phyloP scores from a whole-genome alignment of 306 rosid genomes.

The Sophora flavescens region DNA sequence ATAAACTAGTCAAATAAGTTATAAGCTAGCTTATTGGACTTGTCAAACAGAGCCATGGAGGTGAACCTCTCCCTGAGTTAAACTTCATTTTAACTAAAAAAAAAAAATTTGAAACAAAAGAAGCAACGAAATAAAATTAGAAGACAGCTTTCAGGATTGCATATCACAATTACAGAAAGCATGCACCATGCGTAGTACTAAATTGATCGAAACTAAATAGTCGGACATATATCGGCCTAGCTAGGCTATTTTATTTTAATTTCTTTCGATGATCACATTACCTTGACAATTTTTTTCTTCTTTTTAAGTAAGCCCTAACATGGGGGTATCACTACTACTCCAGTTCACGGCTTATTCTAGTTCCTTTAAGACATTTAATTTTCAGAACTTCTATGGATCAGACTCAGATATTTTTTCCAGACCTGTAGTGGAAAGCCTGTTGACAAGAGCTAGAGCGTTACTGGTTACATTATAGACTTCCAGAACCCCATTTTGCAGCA shows the following conservation, averaged over 20 bases:
- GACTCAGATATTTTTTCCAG: constrained; percentile 37
- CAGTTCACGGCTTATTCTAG: background rate
- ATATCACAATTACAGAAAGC: background rate
- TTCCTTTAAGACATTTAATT: background rate
- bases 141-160: constrained; percentile 1
- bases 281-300: background rate
- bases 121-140: background rate
- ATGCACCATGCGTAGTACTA: background rate
- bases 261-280: constrained; percentile 14
- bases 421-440: constrained; percentile 65
- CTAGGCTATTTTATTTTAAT: constrained; percentile 1
- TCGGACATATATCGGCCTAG: background rate
- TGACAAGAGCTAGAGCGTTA: constrained; percentile 74
- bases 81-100: too few species aligned
- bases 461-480: constrained; percentile 56
- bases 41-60: too few species aligned
- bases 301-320: background rate
- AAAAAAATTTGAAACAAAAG: too few species aligned
- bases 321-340: background rate
- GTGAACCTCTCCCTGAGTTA: too few species aligned
- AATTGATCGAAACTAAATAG: background rate
- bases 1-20: too few species aligned
- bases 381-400: constrained; percentile 42
- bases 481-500: constrained; percentile 51
- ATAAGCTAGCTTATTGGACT: too few species aligned